Evolutionary conservation across 495 filamentous ascomycete genomes (phyloP), one percentile per base, ranked within the genome.

Genomic region (Aspergillus panamensis): DNA sequence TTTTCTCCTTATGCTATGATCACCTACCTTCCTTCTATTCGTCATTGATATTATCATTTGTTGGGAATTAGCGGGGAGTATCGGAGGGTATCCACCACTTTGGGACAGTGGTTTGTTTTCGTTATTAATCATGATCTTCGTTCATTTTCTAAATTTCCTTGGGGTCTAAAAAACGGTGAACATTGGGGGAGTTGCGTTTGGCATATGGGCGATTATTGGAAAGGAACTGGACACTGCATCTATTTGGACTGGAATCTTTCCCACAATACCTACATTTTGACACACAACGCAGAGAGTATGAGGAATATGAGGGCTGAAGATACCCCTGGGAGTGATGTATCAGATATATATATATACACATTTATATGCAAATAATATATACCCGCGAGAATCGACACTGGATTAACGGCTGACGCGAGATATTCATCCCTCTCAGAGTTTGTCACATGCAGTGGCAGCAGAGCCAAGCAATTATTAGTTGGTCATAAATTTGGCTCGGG

Each of bases 11-110:
- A 14, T n/a, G n/a, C n/a, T n/a, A n/a, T n/a, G n/a, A 21, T 58
- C 8, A 8, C 51, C 13, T 37, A n/a, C 6, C 19, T 47, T 52
- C 4, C 17, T 45, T 51, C 16, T 14, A 45, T 47, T 39, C 30
- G 10, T 51, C 29, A 29, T 51, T 42, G 16, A 53, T 39, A 51
- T 39, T 49, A 43, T 51, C 17, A 39, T 45, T 57, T 51, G 40
- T 31, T 56, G 61, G 55, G 37, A 50, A 56, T 65, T 61, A 64
- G 62, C 62, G 52, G 48, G 62, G 62, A 58, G 62, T 64, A 58
- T 55, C 21, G 51, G 59, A n/a, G 37, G 56, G 40, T 31, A 48
- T 42, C 47, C 48, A 44, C 45, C 48, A 35, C 16, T 51, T 40
- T 44, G 35, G 39, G n/a, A 33, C n/a, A 35, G 47, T 35, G 50